Evolutionary conservation across 805 yeast genomes (phyloP), one percentile per base, ranked within the genome.

Genomic region (Candida xyloterini): DNA sequence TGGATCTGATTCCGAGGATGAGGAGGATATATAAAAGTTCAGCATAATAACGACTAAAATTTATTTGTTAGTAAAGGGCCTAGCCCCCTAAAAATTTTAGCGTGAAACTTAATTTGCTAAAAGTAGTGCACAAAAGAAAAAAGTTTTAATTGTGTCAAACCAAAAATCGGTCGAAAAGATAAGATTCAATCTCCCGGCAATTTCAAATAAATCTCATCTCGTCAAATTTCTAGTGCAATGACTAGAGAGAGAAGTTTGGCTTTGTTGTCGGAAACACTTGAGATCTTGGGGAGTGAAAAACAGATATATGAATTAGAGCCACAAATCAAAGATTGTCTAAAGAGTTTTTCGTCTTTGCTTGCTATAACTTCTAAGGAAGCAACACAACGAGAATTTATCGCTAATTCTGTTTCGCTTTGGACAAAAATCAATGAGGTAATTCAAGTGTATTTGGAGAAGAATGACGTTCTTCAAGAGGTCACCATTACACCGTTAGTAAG

Each of bases 1-100:
- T 10, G 73, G 66, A 37, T 62, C 60, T 32, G 55, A 53, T 27
- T 64, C 55, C 14, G 62, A 57, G 32, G 68, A 57, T 14, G 33
- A 30, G 10, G 30, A 28, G 15, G 18, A 29, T 10, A 23, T 23
- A 23, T 23, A 23, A 11, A 21, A 10, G 9, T 10, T 10, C 4
- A 7, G 25, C 25, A 23, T 23, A 23, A 23, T 23, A 5, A 23
- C 25, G n/a, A 23, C 25, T 10, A 10, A 23, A 23, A 23, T 23
- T 4, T n/a, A n/a, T n/a, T n/a, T n/a, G n/a, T n/a, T n/a, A n/a
- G n/a, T n/a, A n/a, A n/a, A n/a, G 6, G 20, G 20, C 20, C 20
- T 18, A 18, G 20, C 20, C 20, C 4, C 20, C 20, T 5, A 18
- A 18, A 23, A 23, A 23, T 5, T 23, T 23, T 23, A 23, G 25